Conservation (phyloP, 176 grass and related monocot genomes). For the Triticum aestivum region IWGSC_CS_RefSeq_v2.1 NC_057797.1:202120926-202121425, state of each 20-base stretch:
- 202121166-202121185: background rate
- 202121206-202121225: background rate
- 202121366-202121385: constrained; percentile 40
- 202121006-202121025: background rate
- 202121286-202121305: background rate
- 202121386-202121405: constrained; percentile 27
- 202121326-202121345: background rate
- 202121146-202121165: background rate
- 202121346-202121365: background rate
- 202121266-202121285: background rate
- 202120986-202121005: background rate
- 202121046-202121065: background rate
- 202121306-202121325: background rate
- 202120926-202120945: background rate
- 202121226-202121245: background rate
- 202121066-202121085: background rate
- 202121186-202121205: background rate
- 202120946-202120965: constrained; percentile 1
- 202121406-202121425: constrained; percentile 5
- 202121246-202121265: constrained; percentile 7
- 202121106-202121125: background rate
- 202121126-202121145: background rate
- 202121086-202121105: constrained; percentile 1
- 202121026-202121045: background rate
- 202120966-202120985: background rate